These are phyloP conservation scores for Hypoxylon sp. DNA, from an alignment of 2,329 filamentous ascomycete species.

Conservation along the genomic window DNA sequence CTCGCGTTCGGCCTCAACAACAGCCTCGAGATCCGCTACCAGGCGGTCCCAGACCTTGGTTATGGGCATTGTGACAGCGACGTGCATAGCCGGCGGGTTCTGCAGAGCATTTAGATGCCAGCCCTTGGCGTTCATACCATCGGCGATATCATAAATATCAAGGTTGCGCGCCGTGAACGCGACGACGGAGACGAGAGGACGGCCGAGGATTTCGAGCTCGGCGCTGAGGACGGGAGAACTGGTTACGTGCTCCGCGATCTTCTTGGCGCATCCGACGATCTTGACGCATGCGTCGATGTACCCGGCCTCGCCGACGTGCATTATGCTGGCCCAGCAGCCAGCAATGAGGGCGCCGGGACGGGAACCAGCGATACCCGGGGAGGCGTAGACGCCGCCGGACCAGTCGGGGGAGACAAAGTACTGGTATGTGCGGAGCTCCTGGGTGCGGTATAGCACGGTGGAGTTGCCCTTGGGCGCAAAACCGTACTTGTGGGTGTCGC, in stretches of 20 bases:
- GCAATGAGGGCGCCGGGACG: conserved; percentile 94
- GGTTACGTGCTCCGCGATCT: conserved; percentile 80
- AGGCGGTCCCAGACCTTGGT: conserved; percentile 84
- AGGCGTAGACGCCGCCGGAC: conserved; percentile 96
- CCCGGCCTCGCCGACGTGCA: conserved; percentile 87
- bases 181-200: conserved; percentile 89
- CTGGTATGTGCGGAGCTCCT: conserved; percentile 84
- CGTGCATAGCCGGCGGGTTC: conserved; percentile 89
- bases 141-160: conserved; percentile 93
- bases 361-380: conserved; percentile 90
- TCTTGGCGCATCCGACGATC: conserved; percentile 89
- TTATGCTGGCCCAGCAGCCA: conserved; percentile 93
- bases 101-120: conserved; percentile 98
- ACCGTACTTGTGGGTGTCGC: conserved; percentile 98
- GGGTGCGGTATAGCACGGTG: conserved; percentile 88
- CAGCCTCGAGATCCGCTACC: conserved; percentile 76
- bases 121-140: conserved; percentile 84
- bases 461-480: conserved; percentile 99
- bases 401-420: conserved; percentile 97
- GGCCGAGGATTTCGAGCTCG: conserved; percentile 84
- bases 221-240: conserved; percentile 75
- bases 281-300: conserved; percentile 89
- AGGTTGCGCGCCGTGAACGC: conserved; percentile 88
- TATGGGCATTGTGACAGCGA: conserved; percentile 92
- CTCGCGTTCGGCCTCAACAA: conserved; percentile 80